Percentiles rank a stretch among this genome's conserved stretches.
Evolutionary conservation across 768 basidiomycete genomes (phyloP).

Genomic region (Kwoniella mangroviensis): DNA sequence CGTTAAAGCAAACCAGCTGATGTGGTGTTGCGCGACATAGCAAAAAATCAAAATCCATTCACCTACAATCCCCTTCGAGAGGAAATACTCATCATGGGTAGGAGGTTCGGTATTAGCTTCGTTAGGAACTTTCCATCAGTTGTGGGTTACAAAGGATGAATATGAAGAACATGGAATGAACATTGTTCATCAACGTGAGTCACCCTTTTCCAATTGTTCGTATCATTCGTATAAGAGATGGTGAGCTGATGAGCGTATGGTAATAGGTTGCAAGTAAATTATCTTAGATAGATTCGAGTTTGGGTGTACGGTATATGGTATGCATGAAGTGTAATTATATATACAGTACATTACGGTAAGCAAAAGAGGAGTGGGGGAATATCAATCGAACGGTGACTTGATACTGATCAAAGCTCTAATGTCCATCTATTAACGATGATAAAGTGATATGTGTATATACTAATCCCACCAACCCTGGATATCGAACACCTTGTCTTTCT

Average conservation of each 20-base stretch:
- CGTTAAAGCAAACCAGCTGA: not conserved
- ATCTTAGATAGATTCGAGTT: not conserved
- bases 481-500: no score
- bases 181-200: slow-evolving; percentile 56
- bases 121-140: slow-evolving; percentile 90
- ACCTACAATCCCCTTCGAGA: slow-evolving; percentile 85
- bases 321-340: slow-evolving; percentile 10
- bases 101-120: slow-evolving; percentile 94
- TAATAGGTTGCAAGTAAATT: slow-evolving; percentile 18
- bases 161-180: slow-evolving; percentile 55
- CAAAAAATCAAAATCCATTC: slow-evolving; percentile 86
- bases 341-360: not conserved
- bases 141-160: slow-evolving; percentile 56
- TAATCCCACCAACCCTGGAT: no score
- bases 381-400: no score
- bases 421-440: no score
- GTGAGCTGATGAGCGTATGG: not conserved
- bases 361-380: no score
- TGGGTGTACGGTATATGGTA: slow-evolving; percentile 5
- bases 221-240: not conserved
- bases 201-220: not conserved
- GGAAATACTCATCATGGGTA: slow-evolving; percentile 90
- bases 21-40: slow-evolving; percentile 25
- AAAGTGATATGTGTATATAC: no score
- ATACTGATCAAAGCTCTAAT: no score